These are phyloP conservation scores for Ailanthus altissimus DNA, from an alignment of 345 rosid species.

Conservation along the genomic window DNA sequence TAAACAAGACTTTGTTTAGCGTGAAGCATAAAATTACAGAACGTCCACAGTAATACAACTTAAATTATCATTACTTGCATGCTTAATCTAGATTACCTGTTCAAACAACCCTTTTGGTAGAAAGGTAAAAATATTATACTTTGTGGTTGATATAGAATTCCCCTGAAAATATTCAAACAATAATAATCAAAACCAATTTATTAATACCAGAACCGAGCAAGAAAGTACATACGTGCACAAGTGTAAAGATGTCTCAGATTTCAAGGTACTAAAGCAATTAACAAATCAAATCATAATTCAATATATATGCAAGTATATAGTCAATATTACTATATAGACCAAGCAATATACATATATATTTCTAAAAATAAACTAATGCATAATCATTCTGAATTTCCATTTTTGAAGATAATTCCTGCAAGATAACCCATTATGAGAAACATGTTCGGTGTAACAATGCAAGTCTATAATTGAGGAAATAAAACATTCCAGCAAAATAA, in stretches of 20 bases:
- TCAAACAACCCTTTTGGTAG: constrained; percentile 96
- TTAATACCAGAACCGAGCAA: constrained; percentile 6
- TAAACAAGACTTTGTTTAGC: background rate
- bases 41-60: constrained; percentile 8
- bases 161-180: constrained; percentile 55
- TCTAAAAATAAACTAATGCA: background rate
- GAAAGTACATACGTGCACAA: background rate
- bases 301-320: background rate
- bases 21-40: background rate
- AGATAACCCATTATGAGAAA: background rate
- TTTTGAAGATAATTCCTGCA: background rate
- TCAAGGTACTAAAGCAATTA: background rate
- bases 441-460: background rate
- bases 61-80: constrained; percentile 11
- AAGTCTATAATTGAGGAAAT: background rate
- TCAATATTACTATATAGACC: background rate
- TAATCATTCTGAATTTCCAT: background rate
- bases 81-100: constrained; percentile 62
- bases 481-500: background rate
- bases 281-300: constrained; percentile 9
- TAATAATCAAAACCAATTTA: constrained; percentile 22
- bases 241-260: background rate
- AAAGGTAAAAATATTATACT: constrained; percentile 94
- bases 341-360: background rate
- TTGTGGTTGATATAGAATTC: constrained; percentile 90